phyloP scores from a whole-genome alignment of 257 asterid species.

The Fraxinus excelsior region DNA sequence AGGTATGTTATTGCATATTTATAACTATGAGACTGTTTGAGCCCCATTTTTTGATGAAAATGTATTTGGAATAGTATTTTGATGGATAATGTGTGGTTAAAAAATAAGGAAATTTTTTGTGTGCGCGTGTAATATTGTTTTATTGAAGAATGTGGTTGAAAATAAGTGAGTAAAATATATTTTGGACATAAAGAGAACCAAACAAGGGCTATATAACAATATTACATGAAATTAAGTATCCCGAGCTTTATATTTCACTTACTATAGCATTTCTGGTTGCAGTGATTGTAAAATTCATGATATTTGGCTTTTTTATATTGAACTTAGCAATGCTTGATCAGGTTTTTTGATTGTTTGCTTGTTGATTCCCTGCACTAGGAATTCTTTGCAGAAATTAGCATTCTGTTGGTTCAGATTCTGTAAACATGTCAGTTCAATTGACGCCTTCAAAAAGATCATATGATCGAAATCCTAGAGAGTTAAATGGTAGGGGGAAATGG shows the following conservation, averaged over 20 bases:
- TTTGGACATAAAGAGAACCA: no score
- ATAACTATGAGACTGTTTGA: no score
- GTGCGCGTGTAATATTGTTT: no score
- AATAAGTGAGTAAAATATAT: no score
- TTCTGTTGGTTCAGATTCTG: constrained; percentile 26
- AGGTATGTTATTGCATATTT: no score
- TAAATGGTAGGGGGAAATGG: constrained; percentile 62
- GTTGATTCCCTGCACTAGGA: background rate
- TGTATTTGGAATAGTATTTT: no score
- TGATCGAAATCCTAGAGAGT: constrained; percentile 51
- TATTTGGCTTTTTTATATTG: background rate
- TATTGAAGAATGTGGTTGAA: no score
- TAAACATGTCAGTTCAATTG: constrained; percentile 66
- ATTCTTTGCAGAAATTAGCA: constrained; percentile 24
- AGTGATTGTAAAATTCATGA: background rate
- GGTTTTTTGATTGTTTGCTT: background rate
- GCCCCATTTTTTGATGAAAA: no score
- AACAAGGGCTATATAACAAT: no score
- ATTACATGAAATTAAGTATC: no score
- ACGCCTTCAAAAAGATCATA: constrained; percentile 79
- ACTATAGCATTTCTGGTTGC: background rate
- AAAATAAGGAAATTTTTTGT: no score
- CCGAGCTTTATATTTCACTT: background rate
- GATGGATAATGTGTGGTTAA: no score
- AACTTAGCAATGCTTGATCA: background rate